These are phyloP conservation scores for Phytophthora megakarya DNA, from an alignment of 352 stramenopile species.

Conservation along the genomic window DNA sequence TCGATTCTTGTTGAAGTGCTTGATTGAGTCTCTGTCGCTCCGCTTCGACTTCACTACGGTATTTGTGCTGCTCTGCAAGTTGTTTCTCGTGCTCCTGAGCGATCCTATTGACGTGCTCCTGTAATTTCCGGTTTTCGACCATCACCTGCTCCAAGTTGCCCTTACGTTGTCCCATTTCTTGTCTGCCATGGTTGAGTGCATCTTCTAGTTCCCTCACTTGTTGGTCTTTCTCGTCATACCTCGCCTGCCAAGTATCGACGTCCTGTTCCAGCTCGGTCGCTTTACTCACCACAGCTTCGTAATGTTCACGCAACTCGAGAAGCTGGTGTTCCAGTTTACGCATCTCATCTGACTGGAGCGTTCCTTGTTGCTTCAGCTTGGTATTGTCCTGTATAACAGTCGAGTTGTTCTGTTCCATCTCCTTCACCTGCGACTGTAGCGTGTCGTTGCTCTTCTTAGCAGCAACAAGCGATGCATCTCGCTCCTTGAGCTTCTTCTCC, in stretches of 20 bases:
- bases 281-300: slow-evolving; percentile 41
- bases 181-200: slow-evolving; percentile 29
- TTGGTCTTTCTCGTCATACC: slow-evolving; percentile 43
- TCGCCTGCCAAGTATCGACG: slow-evolving; percentile 41
- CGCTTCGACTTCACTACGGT: slow-evolving; percentile 39
- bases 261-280: slow-evolving; percentile 42
- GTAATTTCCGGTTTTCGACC: slow-evolving; percentile 48
- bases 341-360: slow-evolving; percentile 45
- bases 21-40: slow-evolving; percentile 45
- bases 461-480: slow-evolving; percentile 38
- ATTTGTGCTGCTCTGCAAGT: slow-evolving; percentile 48
- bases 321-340: slow-evolving; percentile 50
- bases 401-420: slow-evolving; percentile 51
- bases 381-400: slow-evolving; percentile 51
- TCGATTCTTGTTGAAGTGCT: slow-evolving; percentile 43
- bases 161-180: slow-evolving; percentile 43
- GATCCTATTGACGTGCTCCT: slow-evolving; percentile 48
- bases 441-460: slow-evolving; percentile 50
- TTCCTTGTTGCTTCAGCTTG: slow-evolving; percentile 43
- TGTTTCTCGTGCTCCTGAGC: slow-evolving; percentile 58
- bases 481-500: slow-evolving; percentile 51
- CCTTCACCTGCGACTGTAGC: slow-evolving; percentile 46
- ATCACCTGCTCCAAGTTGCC: slow-evolving; percentile 44
- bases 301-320: slow-evolving; percentile 46
- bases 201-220: slow-evolving; percentile 39